Evolutionary conservation across 495 filamentous ascomycete species (phyloP).

Genomic region (Rhypophila decipiens): DNA sequence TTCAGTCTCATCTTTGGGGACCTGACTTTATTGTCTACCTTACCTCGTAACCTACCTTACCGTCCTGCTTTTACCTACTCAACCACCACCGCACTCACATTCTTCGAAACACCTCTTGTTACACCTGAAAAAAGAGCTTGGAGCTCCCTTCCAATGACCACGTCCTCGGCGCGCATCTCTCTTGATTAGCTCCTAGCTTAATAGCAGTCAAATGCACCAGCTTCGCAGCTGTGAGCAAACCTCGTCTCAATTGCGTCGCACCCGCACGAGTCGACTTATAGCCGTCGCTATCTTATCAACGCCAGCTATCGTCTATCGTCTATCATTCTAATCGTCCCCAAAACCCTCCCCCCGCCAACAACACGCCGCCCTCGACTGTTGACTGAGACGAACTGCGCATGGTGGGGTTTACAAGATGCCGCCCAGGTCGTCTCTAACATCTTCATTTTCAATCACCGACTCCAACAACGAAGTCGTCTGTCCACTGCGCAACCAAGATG

Average conservation of each 20-base stretch:
- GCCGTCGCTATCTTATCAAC: neutral
- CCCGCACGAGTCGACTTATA: slow-evolving; percentile 1
- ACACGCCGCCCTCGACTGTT: slow-evolving; percentile 13
- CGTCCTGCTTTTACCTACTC: slow-evolving; percentile 7
- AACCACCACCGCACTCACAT: slow-evolving; percentile 18
- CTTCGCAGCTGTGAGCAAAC: slow-evolving; percentile 15
- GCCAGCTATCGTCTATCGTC: slow-evolving; percentile 24
- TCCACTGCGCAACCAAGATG: slow-evolving; percentile 92
- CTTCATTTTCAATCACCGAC: slow-evolving; percentile 88
- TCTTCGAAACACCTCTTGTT: slow-evolving; percentile 45
- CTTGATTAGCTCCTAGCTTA: slow-evolving; percentile 12
- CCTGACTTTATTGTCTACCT: neutral
- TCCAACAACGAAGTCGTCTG: slow-evolving; percentile 94
- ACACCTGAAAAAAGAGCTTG: slow-evolving; percentile 33
- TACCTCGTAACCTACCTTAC: slow-evolving; percentile 1
- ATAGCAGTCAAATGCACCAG: slow-evolving; percentile 16
- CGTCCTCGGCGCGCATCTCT: slow-evolving; percentile 12
- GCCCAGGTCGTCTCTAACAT: slow-evolving; percentile 77
- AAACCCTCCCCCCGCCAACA: slow-evolving; percentile 25
- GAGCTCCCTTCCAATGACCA: slow-evolving; percentile 20
- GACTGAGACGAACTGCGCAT: slow-evolving; percentile 40
- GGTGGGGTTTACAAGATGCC: slow-evolving; percentile 65
- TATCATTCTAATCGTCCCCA: slow-evolving; percentile 31
- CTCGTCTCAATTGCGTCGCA: slow-evolving; percentile 32
- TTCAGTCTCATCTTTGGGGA: slow-evolving; percentile 11